Base-by-base conservation (phyloP, 257 asterid genomes). In the Dorcoceras hygrometricum region DNA sequence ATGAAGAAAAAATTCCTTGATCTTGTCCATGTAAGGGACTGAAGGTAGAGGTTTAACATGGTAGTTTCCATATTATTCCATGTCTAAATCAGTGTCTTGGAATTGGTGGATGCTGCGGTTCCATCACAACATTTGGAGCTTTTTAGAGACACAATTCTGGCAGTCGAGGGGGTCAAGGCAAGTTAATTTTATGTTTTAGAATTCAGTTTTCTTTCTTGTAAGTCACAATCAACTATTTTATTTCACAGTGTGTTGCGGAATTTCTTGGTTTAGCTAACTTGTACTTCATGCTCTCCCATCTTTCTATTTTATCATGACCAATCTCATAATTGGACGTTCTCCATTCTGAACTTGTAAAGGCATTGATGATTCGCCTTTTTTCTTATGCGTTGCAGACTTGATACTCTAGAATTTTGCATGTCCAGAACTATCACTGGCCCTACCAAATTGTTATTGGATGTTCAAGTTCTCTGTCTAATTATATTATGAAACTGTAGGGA, bases 51-150 rank as follows among this genome's bases (percentile, higher is more conserved):
- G 60, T 60, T 51, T 71, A 59, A 69, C 74, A 74, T 31, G 63
- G 59, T 67, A 22, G 57, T 62, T 8, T 65, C 77, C 50, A 43
- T 64, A 29, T 80, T 72, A 62, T 58, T 66, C 25, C 58, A 36
- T 81, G 46, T 67, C 54, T 66, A 53, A 46, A 73, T 51, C 59
- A 93, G 99, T 70, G 70, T 88, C 79, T 71, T 94, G 91, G 99
- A 94, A 80, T 70, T 94, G 88, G 99, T 94, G 69, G 99, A 94
- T 82, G 99, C 99, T 82, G 97, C 99, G 70, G 77, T 94, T 73
- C 95, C 91, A 16, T 72, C 88, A 10, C 80, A 87, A 71, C 70
- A 69, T 28, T 74, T 94, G 71, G 95, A 86, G 73, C 96, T 92
- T 62, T 90, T 85, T 68, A 86, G 76, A 68, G 78, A n/a, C 70